Conservation (phyloP, 805 yeast genomes). For the Yarrowia sp. region DNA sequence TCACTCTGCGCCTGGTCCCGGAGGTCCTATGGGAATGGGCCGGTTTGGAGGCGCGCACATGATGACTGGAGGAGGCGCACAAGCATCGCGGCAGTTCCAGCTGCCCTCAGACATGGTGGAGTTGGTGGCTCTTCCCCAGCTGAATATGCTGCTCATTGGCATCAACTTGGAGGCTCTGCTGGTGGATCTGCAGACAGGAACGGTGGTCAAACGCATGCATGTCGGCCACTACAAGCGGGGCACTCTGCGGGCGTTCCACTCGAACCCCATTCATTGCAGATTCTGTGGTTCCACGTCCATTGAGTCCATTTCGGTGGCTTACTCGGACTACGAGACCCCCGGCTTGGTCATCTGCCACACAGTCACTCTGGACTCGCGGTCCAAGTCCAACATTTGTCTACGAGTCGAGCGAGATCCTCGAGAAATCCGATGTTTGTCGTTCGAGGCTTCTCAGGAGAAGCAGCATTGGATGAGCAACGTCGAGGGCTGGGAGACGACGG, state of each 20-base stretch:
- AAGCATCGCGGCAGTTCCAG: constrained; percentile 10
- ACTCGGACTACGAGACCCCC: constrained; percentile 62
- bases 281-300: constrained; percentile 91
- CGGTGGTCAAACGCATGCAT: constrained; percentile 63
- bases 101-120: constrained; percentile 33
- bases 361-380: constrained; percentile 71
- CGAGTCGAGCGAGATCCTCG: constrained; percentile 93
- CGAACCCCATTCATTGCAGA: constrained; percentile 85
- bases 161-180: constrained; percentile 47
- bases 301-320: constrained; percentile 72
- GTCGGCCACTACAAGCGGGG: constrained; percentile 69
- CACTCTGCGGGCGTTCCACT: constrained; percentile 73
- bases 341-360: constrained; percentile 73
- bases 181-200: constrained; percentile 81
- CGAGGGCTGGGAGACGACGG: constrained; percentile 83
- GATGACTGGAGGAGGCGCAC: constrained; percentile 8
- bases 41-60: constrained; percentile 15
- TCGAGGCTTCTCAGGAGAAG: constrained; percentile 73
- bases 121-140: constrained; percentile 41
- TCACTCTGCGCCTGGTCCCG: constrained; percentile 10
- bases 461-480: constrained; percentile 70
- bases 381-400: constrained; percentile 80
- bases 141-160: constrained; percentile 45
- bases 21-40: constrained; percentile 18
- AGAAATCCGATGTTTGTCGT: constrained; percentile 88